Base-by-base conservation (phyloP, 345 rosid genomes). In the Eucalyptus sp. region DNA sequence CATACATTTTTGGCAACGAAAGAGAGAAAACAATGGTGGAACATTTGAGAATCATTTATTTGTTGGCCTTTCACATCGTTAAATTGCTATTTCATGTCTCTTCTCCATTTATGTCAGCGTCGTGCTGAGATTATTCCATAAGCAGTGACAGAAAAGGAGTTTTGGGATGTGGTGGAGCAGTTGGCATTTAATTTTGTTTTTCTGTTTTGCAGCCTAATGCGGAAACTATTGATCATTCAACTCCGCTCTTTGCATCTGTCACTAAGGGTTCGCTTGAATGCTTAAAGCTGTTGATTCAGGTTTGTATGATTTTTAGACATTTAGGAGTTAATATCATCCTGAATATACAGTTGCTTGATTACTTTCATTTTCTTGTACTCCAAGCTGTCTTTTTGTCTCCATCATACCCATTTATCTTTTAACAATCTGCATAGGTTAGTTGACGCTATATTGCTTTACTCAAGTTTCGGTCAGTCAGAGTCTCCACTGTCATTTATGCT, bases 191-290 rank as follows among this genome's bases (percentile, higher is more conserved):
- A 76, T 41, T 41, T 37, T 5, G 13, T 41, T 76, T 10, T 76
- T 87, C 41, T 87, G 90, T 58, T 90, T 80, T 94, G 93, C 96
- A 97, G 99, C 96, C 97, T 14, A 96, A 97, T 92, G 93, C 95
- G 48, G 98, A 94, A 92, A 96, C 96, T 27, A 97, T 95, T 91
- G 99, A 97, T 92, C 68, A 89, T 91, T 91, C 95, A 87, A 96
- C 99, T 14, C 98, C 99, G 37, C 79, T 97, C 76, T 89, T 96
- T 91, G 96, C 99, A 76, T 94, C 99, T 44, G 97, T 97, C 1
- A 99, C 98, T 48, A 97, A 97, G 10, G 94, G 94, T 90, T 97
- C 99, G 89, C 90, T 95, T 44, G 89, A 95, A 64, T 95, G 98
- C 93, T 86, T 94, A 88, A 98, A 96, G 88, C 92, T 94, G 89